Evolutionary conservation across 768 basidiomycete species (phyloP).

Genomic region (Mycena leptocephala): DNA sequence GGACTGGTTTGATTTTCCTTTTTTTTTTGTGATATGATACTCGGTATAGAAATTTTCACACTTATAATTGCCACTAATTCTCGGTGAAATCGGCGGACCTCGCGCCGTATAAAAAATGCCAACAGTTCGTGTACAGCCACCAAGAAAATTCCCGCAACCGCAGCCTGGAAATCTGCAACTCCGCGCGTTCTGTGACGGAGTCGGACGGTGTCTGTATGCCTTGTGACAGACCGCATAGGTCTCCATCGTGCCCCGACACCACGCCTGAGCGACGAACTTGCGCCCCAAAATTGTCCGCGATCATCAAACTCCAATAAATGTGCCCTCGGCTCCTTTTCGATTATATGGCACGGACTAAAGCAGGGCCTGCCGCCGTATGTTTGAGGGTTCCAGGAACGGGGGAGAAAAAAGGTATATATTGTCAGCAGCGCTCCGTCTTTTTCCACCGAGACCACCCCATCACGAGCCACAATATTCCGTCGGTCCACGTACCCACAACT

Average conservation of each 20-base stretch:
- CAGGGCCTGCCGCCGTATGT: not conserved
- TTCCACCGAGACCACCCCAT: not conserved
- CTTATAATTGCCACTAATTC: not conserved
- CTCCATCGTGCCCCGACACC: not conserved
- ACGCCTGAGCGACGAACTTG: not conserved
- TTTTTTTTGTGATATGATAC: no score
- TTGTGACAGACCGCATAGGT: not conserved
- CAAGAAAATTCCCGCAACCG: no score
- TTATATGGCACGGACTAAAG: not conserved
- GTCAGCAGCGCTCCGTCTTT: not conserved
- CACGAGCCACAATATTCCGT: not conserved
- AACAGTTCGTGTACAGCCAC: no score
- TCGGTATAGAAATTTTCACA: no score
- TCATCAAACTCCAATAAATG: not conserved
- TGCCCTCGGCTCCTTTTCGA: not conserved
- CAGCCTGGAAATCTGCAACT: no score
- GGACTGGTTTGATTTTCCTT: no score
- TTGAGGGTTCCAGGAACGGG: not conserved
- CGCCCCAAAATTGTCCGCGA: not conserved
- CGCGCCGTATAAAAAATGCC: not conserved
- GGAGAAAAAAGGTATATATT: conserved; percentile 7
- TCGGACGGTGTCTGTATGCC: not conserved
- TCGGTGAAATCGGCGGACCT: not conserved
- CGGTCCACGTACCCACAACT: not conserved
- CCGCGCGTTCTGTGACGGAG: no score